Conservation (phyloP, 2,329 filamentous ascomycete species). For the Curvularia sp. region DNA sequence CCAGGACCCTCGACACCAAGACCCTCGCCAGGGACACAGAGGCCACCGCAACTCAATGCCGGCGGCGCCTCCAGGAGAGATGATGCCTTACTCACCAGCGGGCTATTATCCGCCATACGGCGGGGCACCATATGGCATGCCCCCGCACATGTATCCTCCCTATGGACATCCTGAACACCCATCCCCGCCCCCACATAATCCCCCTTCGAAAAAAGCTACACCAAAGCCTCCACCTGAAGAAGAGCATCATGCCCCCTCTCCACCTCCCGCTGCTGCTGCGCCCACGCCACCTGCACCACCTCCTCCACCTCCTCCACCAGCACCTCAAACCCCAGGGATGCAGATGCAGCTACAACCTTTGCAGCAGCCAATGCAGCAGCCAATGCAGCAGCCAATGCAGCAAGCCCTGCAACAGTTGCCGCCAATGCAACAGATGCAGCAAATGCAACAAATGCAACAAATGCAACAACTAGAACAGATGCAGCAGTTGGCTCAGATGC, state of each 20-base stretch:
- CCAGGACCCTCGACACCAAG: conserved; percentile 14
- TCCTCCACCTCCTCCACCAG: conserved; percentile 26
- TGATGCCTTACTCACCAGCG: conserved; percentile 46
- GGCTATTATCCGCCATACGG: conserved; percentile 43
- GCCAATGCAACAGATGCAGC: conserved; percentile 12
- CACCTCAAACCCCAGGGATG: conserved; percentile 19
- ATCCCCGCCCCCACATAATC: conserved; percentile 37
- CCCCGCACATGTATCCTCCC: conserved; percentile 37
- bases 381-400: conserved; percentile 12
- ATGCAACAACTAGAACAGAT: conserved; percentile 10
- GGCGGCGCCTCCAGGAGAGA: conserved; percentile 34
- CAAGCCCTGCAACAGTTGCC: conserved; percentile 9
- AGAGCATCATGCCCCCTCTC: conserved; percentile 30
- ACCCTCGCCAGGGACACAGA: conserved; percentile 25
- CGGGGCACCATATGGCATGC: conserved; percentile 38
- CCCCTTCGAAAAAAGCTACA: conserved; percentile 38
- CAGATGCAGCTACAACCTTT: conserved; percentile 17
- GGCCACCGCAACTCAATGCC: conserved; percentile 49
- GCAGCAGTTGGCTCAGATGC: conserved; percentile 18
- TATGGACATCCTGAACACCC: conserved; percentile 27
- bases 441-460: neutral
- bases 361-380: conserved; percentile 2
- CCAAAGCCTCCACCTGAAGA: conserved; percentile 37
- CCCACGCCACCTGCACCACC: conserved; percentile 23
- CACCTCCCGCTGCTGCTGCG: conserved; percentile 20